phyloP scores from a whole-genome alignment of 768 basidiomycete genomes.

The Lepiota venenata region DNA sequence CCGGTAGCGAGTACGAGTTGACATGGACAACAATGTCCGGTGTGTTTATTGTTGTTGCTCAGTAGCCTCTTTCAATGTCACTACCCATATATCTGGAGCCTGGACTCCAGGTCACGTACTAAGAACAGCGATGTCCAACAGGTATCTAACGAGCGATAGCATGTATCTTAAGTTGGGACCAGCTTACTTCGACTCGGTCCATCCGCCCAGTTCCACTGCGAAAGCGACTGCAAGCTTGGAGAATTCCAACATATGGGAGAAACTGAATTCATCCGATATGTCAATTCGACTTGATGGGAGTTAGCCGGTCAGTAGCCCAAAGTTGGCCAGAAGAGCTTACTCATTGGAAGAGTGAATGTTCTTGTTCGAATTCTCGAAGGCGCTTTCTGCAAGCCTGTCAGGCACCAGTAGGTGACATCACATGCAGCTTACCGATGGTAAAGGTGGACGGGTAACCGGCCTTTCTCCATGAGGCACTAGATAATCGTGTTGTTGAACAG shows the following conservation, averaged over 20 bases:
- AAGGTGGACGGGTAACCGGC: slow-evolving; percentile 85
- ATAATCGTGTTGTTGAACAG: slow-evolving; percentile 22
- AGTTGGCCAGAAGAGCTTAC: slow-evolving; percentile 42
- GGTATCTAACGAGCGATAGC: neutral
- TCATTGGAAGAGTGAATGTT: slow-evolving; percentile 82
- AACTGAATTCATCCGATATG: slow-evolving; percentile 85
- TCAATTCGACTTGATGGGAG: slow-evolving; percentile 64
- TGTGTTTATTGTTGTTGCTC: neutral
- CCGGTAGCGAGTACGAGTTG: slow-evolving; percentile 39
- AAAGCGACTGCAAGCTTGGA: slow-evolving; percentile 81
- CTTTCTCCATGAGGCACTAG: slow-evolving; percentile 75
- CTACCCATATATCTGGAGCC: too few species aligned
- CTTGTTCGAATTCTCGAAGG: slow-evolving; percentile 75
- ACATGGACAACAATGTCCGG: slow-evolving; percentile 18
- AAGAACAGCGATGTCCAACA: neutral
- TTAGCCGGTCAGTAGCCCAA: slow-evolving; percentile 11
- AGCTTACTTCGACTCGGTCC: slow-evolving; percentile 26
- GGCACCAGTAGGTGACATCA: slow-evolving; percentile 15
- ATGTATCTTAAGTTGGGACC: neutral
- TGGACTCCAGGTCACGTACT: too few species aligned
- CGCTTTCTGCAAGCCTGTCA: slow-evolving; percentile 44
- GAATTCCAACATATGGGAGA: slow-evolving; percentile 86
- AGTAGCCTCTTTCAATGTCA: neutral
- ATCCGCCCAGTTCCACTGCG: slow-evolving; percentile 70
- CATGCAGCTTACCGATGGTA: slow-evolving; percentile 61